Evolutionary conservation across 306 rosid species (phyloP).

Genomic region (Cajanus cajan): DNA sequence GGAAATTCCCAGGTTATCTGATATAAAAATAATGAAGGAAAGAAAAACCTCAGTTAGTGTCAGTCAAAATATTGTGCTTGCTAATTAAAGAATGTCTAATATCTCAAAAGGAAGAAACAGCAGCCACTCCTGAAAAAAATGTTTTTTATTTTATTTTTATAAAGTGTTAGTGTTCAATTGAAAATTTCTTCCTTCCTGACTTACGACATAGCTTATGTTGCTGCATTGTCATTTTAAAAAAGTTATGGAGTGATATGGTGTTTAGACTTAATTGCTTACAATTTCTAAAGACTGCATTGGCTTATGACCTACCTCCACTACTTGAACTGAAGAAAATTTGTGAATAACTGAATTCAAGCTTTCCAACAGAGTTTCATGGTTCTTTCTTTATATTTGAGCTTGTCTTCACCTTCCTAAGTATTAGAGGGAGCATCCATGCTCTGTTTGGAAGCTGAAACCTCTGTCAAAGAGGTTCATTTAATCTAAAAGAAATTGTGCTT

Average conservation of each 20-base stretch:
- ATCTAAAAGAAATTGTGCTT: neutral
- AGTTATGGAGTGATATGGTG: neutral
- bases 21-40: neutral
- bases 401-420: neutral
- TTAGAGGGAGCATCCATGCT: neutral
- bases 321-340: neutral
- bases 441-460: constrained; percentile 24
- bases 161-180: neutral
- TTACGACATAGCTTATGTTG: neutral
- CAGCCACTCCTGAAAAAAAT: neutral
- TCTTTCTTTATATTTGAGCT: constrained; percentile 9
- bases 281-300: neutral
- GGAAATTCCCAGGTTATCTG: constrained; percentile 12
- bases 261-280: constrained; percentile 2
- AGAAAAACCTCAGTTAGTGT: neutral
- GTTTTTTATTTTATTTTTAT: neutral
- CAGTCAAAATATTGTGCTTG: neutral
- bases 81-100: neutral
- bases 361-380: neutral
- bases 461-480: constrained; percentile 19
- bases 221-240: neutral
- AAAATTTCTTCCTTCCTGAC: neutral
- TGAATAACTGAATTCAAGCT: neutral
- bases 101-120: constrained; percentile 5
- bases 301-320: constrained; percentile 2